Evolutionary conservation across 2,329 filamentous ascomycete genomes (phyloP).

Genomic region (Tolypocladium amazonense): DNA sequence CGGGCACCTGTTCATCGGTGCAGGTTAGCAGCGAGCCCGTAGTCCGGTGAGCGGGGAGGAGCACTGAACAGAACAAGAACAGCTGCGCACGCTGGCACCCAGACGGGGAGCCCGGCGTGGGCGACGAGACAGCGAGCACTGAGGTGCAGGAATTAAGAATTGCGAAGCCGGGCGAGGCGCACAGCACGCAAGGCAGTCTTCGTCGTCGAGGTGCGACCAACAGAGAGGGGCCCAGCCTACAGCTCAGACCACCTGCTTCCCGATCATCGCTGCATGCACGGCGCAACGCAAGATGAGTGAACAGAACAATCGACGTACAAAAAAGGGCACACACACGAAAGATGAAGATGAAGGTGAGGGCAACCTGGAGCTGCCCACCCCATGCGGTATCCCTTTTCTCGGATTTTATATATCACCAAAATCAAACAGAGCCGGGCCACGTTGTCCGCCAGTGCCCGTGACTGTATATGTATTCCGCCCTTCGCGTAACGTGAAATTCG

Average conservation of each 20-base stretch:
- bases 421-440: too few species aligned
- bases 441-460: too few species aligned
- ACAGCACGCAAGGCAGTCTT: not conserved
- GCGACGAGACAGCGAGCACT: not conserved
- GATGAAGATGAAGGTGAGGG: too few species aligned
- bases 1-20: not conserved
- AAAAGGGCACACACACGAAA: too few species aligned
- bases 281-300: not conserved
- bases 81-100: not conserved
- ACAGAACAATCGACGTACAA: too few species aligned
- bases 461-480: too few species aligned
- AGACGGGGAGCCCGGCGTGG: not conserved
- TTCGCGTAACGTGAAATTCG: too few species aligned
- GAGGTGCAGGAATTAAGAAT: not conserved
- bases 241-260: not conserved
- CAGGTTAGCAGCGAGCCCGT: not conserved
- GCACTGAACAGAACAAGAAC: not conserved
- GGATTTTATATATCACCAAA: too few species aligned
- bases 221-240: not conserved
- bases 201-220: not conserved
- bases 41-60: not conserved
- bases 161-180: not conserved
- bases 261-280: not conserved
- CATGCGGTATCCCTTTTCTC: too few species aligned
- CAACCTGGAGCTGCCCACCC: too few species aligned